phyloP scores from a whole-genome alignment of 371 early-diverging fungal genomes.

The Haplosporangium sp. region DNA sequence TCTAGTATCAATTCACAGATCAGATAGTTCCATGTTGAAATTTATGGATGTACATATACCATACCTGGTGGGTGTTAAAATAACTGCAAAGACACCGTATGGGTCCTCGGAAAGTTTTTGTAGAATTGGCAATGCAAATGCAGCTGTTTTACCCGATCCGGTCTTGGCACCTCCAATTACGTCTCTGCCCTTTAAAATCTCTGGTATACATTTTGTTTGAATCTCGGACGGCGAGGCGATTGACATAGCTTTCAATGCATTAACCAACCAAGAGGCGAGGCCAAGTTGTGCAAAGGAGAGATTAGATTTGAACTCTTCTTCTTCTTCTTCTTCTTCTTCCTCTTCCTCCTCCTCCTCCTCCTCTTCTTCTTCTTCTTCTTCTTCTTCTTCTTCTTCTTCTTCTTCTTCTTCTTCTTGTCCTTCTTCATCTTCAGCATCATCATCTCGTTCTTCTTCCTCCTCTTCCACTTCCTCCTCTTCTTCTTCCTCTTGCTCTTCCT shows the following conservation, averaged over 20 bases:
- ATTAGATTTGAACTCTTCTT: constrained; percentile 41
- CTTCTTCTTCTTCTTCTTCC: constrained; percentile 26
- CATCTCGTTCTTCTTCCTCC: not conserved
- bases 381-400: constrained; percentile 9
- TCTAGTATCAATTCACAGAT: not conserved
- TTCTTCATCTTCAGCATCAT: constrained; percentile 5
- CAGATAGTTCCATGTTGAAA: not conserved
- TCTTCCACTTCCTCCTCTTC: not conserved
- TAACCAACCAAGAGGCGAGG: constrained; percentile 84
- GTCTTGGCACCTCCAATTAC: constrained; percentile 98
- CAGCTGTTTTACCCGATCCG: constrained; percentile 99
- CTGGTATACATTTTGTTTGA: constrained; percentile 88
- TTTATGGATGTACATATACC: not conserved
- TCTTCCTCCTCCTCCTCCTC: constrained; percentile 25
- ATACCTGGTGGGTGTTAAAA: constrained; percentile 97
- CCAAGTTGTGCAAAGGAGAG: constrained; percentile 73
- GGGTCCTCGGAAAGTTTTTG: constrained; percentile 94
- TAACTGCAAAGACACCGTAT: constrained; percentile 93
- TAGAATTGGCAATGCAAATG: constrained; percentile 98
- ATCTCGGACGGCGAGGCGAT: constrained; percentile 95
- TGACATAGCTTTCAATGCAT: constrained; percentile 81
- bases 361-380: constrained; percentile 13
- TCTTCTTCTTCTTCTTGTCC: constrained; percentile 9
- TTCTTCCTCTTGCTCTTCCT: constrained; percentile 2
- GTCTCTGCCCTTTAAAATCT: constrained; percentile 82